These are phyloP conservation scores for Heliamphora exappendiculata DNA, from an alignment of 148 eudicot species.

Conservation along the genomic window DNA sequence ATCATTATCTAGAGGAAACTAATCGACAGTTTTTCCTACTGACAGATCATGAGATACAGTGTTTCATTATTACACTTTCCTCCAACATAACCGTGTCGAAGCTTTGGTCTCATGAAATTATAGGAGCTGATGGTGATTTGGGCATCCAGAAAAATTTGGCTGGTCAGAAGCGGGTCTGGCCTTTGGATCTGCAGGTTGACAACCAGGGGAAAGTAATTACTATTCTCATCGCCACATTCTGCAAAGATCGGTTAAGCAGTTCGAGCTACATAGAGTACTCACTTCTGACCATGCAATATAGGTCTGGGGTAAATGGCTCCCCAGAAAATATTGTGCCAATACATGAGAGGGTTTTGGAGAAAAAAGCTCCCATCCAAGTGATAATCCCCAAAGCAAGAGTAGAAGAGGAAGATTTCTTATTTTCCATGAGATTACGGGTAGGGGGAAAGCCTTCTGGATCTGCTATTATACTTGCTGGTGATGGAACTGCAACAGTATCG, in stretches of 20 bases:
- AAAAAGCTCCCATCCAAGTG: constrained; percentile 71
- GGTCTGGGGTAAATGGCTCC: constrained; percentile 52
- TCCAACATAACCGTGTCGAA: constrained; percentile 38
- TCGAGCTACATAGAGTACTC: constrained; percentile 92
- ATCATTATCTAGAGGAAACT: constrained; percentile 25
- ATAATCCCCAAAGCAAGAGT: constrained; percentile 90
- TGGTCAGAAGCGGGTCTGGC: constrained; percentile 92
- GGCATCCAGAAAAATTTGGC: constrained; percentile 90
- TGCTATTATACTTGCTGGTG: constrained; percentile 82
- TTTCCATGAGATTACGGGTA: constrained; percentile 76
- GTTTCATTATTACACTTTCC: constrained; percentile 49
- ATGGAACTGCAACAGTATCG: constrained; percentile 91
- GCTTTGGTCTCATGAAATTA: constrained; percentile 86
- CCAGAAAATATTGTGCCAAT: constrained; percentile 22
- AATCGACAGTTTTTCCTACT: constrained; percentile 64
- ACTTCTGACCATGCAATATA: constrained; percentile 85
- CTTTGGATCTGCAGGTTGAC: constrained; percentile 81
- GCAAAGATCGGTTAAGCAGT: constrained; percentile 77
- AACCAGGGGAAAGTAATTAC: constrained; percentile 69
- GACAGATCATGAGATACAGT: constrained; percentile 80
- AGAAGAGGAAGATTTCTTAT: constrained; percentile 81
- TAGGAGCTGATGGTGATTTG: constrained; percentile 74
- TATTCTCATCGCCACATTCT: constrained; percentile 76
- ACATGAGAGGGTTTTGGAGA: constrained; percentile 62
- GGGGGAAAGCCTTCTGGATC: constrained; percentile 98